Percentiles rank a stretch among this genome's conserved stretches.
These are phyloP conservation scores for Rhizopogon vinicolor DNA, from an alignment of 768 basidiomycete species.

Conservation along the genomic window DNA sequence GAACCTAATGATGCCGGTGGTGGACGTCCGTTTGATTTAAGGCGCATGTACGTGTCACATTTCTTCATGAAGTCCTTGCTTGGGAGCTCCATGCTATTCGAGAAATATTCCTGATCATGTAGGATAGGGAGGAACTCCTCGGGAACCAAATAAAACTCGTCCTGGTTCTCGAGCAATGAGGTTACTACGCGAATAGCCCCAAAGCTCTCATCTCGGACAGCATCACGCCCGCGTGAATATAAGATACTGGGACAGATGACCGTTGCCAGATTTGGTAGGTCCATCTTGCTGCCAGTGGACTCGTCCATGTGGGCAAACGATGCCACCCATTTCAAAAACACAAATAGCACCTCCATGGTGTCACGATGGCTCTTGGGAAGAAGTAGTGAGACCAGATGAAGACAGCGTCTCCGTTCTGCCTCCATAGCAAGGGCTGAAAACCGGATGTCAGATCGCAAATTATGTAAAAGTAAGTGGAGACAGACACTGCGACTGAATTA, in stretches of 20 bases:
- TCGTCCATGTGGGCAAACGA: conserved; percentile 98
- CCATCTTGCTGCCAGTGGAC: conserved; percentile 98
- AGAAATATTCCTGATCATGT: conserved; percentile 89
- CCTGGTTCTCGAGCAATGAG: conserved; percentile 85
- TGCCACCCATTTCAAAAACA: conserved; percentile 99
- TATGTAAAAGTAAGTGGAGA: conserved; percentile 11
- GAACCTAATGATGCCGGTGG: conserved; percentile 26
- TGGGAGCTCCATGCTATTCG: conserved; percentile 82
- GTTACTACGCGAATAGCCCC: conserved; percentile 82
- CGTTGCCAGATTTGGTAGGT: conserved; percentile 90
- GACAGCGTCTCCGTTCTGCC: conserved; percentile 73
- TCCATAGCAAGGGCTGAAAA: conserved; percentile 63
- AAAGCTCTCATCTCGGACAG: conserved; percentile 91
- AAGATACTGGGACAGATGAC: conserved; percentile 99
- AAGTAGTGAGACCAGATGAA: conserved; percentile 82
- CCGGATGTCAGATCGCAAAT: not conserved
- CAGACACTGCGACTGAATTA: conserved; percentile 86
- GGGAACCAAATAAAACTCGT: conserved; percentile 94
- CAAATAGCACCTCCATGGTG: conserved; percentile 96
- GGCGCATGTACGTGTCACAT: conserved; percentile 83
- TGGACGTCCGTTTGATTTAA: conserved; percentile 56
- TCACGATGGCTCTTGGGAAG: conserved; percentile 94
- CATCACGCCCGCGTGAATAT: conserved; percentile 81
- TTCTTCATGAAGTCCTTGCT: conserved; percentile 96
- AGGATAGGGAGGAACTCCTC: conserved; percentile 84